These are phyloP conservation scores for Psilocybe tampanensis DNA, from an alignment of 768 basidiomycete species.

Conservation along the genomic window DNA sequence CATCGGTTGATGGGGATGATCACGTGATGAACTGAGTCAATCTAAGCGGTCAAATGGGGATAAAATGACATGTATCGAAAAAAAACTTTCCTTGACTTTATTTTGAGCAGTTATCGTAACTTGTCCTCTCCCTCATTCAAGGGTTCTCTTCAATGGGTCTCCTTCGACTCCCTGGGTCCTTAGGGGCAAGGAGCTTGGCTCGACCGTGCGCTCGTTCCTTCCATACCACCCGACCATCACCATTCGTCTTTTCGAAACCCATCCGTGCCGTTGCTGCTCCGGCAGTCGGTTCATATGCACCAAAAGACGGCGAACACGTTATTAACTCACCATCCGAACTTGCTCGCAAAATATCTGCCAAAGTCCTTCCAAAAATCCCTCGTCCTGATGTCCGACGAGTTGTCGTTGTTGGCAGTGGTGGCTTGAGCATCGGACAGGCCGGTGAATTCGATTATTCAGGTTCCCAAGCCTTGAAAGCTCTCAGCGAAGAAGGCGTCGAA, in stretches of 20 bases:
- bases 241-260: conserved; percentile 41
- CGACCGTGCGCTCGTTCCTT: conserved; percentile 48
- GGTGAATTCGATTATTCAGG: conserved; percentile 99
- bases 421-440: conserved; percentile 96
- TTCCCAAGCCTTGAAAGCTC: conserved; percentile 97
- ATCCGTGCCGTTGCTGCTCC: conserved; percentile 72
- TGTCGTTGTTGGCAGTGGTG: conserved; percentile 94
- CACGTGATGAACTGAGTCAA: conserved; percentile 16
- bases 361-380: conserved; percentile 89
- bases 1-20: background rate
- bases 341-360: conserved; percentile 90
- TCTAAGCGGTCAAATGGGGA: conserved; percentile 8
- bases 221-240: conserved; percentile 43
- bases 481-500: conserved; percentile 92
- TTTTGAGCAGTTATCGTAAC: conserved; percentile 2
- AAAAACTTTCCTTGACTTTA: conserved; percentile 10
- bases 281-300: conserved; percentile 69
- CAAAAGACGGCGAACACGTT: conserved; percentile 72
- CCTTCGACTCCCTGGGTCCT: conserved; percentile 39
- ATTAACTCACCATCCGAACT: conserved; percentile 94
- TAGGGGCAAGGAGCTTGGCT: conserved; percentile 35
- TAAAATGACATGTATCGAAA: conserved; percentile 11
- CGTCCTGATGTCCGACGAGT: conserved; percentile 94
- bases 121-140: conserved; percentile 6
- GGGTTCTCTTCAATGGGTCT: conserved; percentile 37